Evolutionary conservation across 2,329 filamentous ascomycete genomes (phyloP).

Genomic region (Pseudopyrenochaeta lycopersici): DNA sequence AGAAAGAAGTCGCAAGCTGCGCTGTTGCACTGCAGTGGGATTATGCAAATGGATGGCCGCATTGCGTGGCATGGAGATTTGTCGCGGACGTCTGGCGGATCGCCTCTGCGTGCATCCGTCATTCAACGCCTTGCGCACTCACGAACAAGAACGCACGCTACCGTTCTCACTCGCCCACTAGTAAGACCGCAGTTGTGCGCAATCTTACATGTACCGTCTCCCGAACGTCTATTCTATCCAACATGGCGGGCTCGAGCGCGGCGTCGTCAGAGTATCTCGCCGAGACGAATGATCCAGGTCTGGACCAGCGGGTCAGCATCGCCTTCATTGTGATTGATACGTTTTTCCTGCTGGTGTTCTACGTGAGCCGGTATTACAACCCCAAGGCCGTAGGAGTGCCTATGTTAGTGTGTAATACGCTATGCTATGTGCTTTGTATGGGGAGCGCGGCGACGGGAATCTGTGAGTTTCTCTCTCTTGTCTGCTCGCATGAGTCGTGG

Average conservation of each 20-base stretch:
- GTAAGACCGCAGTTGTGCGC: background rate
- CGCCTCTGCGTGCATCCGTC: background rate
- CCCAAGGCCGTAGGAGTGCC: slow-evolving; percentile 7
- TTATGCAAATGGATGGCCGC: background rate
- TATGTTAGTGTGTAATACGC: slow-evolving; percentile 15
- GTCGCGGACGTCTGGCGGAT: background rate
- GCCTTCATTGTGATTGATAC: slow-evolving; percentile 15
- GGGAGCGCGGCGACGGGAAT: slow-evolving; percentile 13
- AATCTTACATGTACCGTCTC: background rate
- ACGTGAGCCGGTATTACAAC: slow-evolving; percentile 11
- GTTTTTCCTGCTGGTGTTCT: slow-evolving; percentile 10
- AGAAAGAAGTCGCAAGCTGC: background rate
- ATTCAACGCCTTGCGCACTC: background rate
- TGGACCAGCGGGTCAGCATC: slow-evolving; percentile 17
- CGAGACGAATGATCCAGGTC: slow-evolving; percentile 9
- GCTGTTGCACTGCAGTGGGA: background rate
- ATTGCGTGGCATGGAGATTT: background rate
- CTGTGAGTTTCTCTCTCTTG: slow-evolving; percentile 1
- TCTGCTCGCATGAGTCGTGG: background rate
- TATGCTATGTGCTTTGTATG: slow-evolving; percentile 14
- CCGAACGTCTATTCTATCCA: background rate
- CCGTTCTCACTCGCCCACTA: background rate
- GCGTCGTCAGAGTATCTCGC: slow-evolving; percentile 8
- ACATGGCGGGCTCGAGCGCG: slow-evolving; percentile 7
- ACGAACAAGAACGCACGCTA: background rate